Percentiles rank a stretch among this genome's conserved stretches.
These are phyloP conservation scores for Nematodospora valgi DNA, from an alignment of 805 yeast species.

Conservation along the genomic window DNA sequence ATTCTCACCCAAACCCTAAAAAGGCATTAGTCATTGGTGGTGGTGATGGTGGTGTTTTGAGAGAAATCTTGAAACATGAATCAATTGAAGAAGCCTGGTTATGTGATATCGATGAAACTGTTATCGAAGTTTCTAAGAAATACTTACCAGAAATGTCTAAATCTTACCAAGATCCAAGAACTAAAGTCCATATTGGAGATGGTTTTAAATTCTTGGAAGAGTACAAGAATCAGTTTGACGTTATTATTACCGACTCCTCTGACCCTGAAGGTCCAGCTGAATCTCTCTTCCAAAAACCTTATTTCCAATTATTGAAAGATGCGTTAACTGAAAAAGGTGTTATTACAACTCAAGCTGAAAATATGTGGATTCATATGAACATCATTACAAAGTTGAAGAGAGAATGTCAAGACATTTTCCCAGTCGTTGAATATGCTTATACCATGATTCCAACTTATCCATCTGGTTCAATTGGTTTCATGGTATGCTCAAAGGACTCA, in stretches of 20 bases:
- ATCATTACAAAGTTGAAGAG: slow-evolving; percentile 78
- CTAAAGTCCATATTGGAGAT: slow-evolving; percentile 87
- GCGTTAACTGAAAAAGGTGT: slow-evolving; percentile 95
- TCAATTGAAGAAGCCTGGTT: slow-evolving; percentile 83
- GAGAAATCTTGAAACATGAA: slow-evolving; percentile 90
- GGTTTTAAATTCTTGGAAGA: slow-evolving; percentile 94
- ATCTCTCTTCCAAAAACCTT: slow-evolving; percentile 85
- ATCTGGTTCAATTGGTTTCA: slow-evolving; percentile 96
- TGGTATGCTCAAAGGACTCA: slow-evolving; percentile 85
- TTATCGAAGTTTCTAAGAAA: slow-evolving; percentile 79
- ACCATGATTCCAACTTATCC: slow-evolving; percentile 96
- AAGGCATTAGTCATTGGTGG: slow-evolving; percentile 95
- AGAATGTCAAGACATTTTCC: slow-evolving; percentile 83
- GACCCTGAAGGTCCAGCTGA: slow-evolving; percentile 99
- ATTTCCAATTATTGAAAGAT: slow-evolving; percentile 75
- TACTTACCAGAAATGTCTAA: slow-evolving; percentile 85
- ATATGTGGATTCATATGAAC: slow-evolving; percentile 87
- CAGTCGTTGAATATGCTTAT: slow-evolving; percentile 86
- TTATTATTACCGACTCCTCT: slow-evolving; percentile 93
- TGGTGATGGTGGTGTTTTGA: slow-evolving; percentile 97
- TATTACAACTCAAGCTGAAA: slow-evolving; percentile 91
- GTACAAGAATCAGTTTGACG: slow-evolving; percentile 83
- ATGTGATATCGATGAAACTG: slow-evolving; percentile 95
- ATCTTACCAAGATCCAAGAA: slow-evolving; percentile 84
- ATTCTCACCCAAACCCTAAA: slow-evolving; percentile 93